phyloP scores from a whole-genome alignment of 208 protist species.

The Trypanosoma boissoni region DNA sequence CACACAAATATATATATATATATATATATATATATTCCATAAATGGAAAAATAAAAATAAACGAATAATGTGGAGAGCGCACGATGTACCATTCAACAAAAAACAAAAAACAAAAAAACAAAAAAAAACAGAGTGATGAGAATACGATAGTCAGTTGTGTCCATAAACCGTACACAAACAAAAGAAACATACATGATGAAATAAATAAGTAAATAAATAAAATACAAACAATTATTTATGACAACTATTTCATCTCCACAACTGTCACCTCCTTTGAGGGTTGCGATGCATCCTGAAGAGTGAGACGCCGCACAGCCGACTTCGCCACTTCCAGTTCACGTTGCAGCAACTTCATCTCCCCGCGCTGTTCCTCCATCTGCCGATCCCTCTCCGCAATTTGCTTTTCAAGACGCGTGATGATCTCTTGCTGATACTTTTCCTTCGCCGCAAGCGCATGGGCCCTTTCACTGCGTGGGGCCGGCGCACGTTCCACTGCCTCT shows the following conservation, averaged over 20 bases:
- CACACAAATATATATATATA: not conserved
- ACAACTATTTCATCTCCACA: not conserved
- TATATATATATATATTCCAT: not conserved
- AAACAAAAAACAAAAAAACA: slow-evolving; percentile 17
- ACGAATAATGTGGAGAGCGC: not conserved
- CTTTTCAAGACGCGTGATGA: slow-evolving; percentile 32
- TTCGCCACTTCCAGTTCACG: slow-evolving; percentile 36
- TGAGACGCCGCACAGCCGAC: slow-evolving; percentile 31
- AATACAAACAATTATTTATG: no score
- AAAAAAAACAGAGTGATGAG: not conserved
- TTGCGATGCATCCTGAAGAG: slow-evolving; percentile 7
- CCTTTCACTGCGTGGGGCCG: no score
- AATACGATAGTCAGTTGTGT: not conserved
- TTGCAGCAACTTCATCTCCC: slow-evolving; percentile 15
- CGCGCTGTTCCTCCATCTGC: slow-evolving; percentile 9
- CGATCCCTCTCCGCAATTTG: slow-evolving; percentile 19
- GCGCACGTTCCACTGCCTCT: no score
- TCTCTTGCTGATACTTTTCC: slow-evolving; percentile 18
- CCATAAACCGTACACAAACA: not conserved
- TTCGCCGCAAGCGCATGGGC: no score
- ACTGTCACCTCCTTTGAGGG: not conserved
- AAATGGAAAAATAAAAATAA: slow-evolving; percentile 3
- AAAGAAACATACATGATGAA: no score
- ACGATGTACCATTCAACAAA: slow-evolving; percentile 8
- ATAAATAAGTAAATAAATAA: no score